phyloP scores from a whole-genome alignment of 768 basidiomycete species.

The Collybiopsis luxurians region DNA sequence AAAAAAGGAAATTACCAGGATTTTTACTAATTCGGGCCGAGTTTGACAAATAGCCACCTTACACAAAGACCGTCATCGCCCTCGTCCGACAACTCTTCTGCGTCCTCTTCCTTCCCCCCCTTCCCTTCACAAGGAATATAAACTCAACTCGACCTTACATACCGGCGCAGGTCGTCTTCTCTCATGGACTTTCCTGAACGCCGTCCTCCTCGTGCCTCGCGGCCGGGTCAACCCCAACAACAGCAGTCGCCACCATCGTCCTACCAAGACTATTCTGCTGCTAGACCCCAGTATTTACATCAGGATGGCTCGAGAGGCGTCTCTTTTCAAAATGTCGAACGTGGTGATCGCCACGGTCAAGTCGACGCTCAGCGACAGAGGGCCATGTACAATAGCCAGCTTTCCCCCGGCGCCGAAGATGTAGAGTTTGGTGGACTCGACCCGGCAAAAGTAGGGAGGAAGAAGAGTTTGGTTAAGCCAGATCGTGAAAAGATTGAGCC shows the following conservation, averaged over 20 bases:
- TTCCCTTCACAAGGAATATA: not conserved
- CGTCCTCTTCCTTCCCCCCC: not conserved
- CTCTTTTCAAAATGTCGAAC: conserved; percentile 67
- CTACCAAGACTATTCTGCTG: conserved; percentile 24
- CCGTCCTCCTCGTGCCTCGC: conserved; percentile 54
- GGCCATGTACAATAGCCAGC: conserved; percentile 43
- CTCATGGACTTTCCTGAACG: conserved; percentile 44
- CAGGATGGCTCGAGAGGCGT: conserved; percentile 44
- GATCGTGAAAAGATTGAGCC: conserved; percentile 97
- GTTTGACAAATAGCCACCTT: too few species aligned
- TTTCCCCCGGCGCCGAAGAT: conserved; percentile 37
- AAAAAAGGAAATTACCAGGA: too few species aligned
- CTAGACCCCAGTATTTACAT: conserved; percentile 27
- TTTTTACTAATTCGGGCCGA: too few species aligned
- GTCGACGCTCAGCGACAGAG: conserved; percentile 54
- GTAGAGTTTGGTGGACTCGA: conserved; percentile 25
- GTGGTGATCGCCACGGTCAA: conserved; percentile 60
- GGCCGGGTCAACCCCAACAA: conserved; percentile 38
- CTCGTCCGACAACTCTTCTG: too few species aligned
- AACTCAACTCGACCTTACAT: not conserved
- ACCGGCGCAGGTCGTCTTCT: conserved; percentile 8
- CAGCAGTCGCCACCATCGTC: conserved; percentile 39
- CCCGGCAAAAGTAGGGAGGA: conserved; percentile 60
- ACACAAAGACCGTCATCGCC: too few species aligned
- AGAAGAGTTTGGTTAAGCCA: conserved; percentile 89